A percentile compares a stretch with the other conserved stretches of the same genome.
These are phyloP conservation scores for Solanum bulbocastanum DNA, from an alignment of 257 asterid species.

Conservation along the genomic window DNA sequence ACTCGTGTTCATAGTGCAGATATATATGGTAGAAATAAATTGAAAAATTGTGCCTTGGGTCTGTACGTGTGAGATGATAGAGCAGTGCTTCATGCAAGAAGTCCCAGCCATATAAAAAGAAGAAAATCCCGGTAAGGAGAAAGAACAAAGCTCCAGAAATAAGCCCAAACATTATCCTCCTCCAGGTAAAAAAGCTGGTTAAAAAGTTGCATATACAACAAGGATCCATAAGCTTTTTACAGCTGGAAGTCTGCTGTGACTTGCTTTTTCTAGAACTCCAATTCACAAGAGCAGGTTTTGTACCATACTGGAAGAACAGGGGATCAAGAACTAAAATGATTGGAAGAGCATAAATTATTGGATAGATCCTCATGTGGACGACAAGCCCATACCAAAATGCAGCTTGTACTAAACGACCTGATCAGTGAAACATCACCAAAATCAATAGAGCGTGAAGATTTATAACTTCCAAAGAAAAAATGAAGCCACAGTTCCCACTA, in stretches of 20 bases:
- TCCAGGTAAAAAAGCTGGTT: slow-evolving; percentile 51
- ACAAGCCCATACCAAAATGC: slow-evolving; percentile 92
- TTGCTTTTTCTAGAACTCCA: slow-evolving; percentile 43
- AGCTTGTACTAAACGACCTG: slow-evolving; percentile 66
- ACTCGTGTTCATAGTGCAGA: slow-evolving; percentile 64
- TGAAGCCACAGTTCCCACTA: not conserved
- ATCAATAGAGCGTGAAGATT: not conserved
- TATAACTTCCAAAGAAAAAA: not conserved
- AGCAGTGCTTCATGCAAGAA: slow-evolving; percentile 85
- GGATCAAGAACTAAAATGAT: slow-evolving; percentile 70
- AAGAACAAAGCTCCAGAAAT: slow-evolving; percentile 67
- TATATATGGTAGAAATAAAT: slow-evolving; percentile 85
- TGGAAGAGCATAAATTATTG: slow-evolving; percentile 85
- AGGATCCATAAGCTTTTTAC: slow-evolving; percentile 9
- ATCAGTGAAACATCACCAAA: not conserved
- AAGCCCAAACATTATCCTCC: slow-evolving; percentile 63
- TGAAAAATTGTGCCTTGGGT: slow-evolving; percentile 92
- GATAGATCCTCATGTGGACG: slow-evolving; percentile 88
- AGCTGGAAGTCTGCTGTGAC: slow-evolving; percentile 16
- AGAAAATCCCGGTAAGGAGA: slow-evolving; percentile 55
- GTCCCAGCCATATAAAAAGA: slow-evolving; percentile 73
- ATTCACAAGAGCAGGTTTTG: slow-evolving; percentile 44
- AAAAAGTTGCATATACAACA: slow-evolving; percentile 16
- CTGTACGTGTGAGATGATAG: slow-evolving; percentile 90
- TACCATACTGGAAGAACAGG: slow-evolving; percentile 30